phyloP scores from a whole-genome alignment of 768 basidiomycete species.

The Russula ochroleuca region DNA sequence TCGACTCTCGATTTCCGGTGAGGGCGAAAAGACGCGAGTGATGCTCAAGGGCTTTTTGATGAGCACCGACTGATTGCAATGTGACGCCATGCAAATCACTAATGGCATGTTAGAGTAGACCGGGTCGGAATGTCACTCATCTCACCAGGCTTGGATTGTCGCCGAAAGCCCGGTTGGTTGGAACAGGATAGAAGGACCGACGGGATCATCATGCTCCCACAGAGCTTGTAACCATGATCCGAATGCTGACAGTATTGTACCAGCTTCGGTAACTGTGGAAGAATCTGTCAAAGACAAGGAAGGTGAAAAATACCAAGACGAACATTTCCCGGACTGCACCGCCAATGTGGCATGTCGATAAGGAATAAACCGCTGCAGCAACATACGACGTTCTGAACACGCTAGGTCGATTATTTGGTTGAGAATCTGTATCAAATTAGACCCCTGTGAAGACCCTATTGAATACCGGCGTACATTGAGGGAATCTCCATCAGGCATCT shows the following conservation, averaged over 20 bases:
- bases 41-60: slow-evolving; percentile 13
- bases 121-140: not conserved
- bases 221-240: slow-evolving; percentile 26
- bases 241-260: slow-evolving; percentile 11
- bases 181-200: slow-evolving; percentile 23
- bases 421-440: slow-evolving; percentile 30
- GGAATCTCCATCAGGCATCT: slow-evolving; percentile 7
- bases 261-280: slow-evolving; percentile 1
- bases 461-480: not conserved
- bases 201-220: slow-evolving; percentile 17
- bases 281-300: not conserved
- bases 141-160: slow-evolving; percentile 20
- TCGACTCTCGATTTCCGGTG: slow-evolving; percentile 6
- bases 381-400: slow-evolving; percentile 8
- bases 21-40: slow-evolving; percentile 14
- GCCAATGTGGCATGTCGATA: slow-evolving; percentile 61
- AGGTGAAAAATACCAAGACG: slow-evolving; percentile 21
- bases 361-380: slow-evolving; percentile 45
- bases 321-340: slow-evolving; percentile 41
- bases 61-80: not conserved
- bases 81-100: slow-evolving; percentile 24
- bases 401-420: slow-evolving; percentile 32
- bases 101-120: slow-evolving; percentile 4
- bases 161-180: slow-evolving; percentile 18
- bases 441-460: not conserved